These are phyloP conservation scores for Gaertneriomyces sp. DNA, from an alignment of 192 early-diverging fungal species.

Conservation along the genomic window DNA sequence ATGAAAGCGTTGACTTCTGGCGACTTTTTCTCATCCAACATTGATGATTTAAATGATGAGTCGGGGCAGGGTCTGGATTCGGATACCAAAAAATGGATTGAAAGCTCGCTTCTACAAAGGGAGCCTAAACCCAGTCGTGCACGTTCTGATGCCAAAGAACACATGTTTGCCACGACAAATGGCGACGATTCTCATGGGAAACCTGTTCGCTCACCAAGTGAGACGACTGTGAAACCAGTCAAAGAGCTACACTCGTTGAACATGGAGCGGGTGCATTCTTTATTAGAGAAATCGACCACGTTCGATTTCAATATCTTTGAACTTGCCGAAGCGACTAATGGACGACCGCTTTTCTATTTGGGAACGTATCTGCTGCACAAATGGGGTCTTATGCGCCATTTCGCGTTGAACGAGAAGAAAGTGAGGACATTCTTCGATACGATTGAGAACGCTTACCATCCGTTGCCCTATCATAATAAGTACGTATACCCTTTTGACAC, in stretches of 20 bases:
- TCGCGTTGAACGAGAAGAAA: slow-evolving; percentile 40
- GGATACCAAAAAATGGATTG: slow-evolving; percentile 54
- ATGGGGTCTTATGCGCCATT: slow-evolving; percentile 43
- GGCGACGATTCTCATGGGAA: not conserved
- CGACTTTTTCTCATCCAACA: slow-evolving; percentile 47
- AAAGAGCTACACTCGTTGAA: slow-evolving; percentile 25
- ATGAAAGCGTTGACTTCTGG: slow-evolving; percentile 44
- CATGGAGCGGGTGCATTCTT: slow-evolving; percentile 36
- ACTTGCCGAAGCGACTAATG: slow-evolving; percentile 46
- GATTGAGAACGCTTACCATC: slow-evolving; percentile 47
- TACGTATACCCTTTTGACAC: slow-evolving; percentile 3
- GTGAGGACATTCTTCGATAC: slow-evolving; percentile 40
- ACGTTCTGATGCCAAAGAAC: slow-evolving; percentile 27
- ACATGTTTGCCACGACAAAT: slow-evolving; percentile 10
- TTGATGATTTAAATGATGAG: slow-evolving; percentile 55
- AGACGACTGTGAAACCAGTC: not conserved
- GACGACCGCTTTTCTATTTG: slow-evolving; percentile 47
- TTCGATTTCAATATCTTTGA: slow-evolving; percentile 53
- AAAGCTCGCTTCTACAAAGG: slow-evolving; percentile 47
- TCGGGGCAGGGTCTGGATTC: slow-evolving; percentile 47
- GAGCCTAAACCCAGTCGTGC: slow-evolving; percentile 16
- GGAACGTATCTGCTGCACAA: slow-evolving; percentile 46
- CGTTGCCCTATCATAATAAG: slow-evolving; percentile 53
- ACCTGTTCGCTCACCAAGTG: not conserved
- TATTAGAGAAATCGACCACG: slow-evolving; percentile 31